phyloP scores from a whole-genome alignment of 192 early-diverging fungal genomes.

The Anaeromyces robustus region DNA sequence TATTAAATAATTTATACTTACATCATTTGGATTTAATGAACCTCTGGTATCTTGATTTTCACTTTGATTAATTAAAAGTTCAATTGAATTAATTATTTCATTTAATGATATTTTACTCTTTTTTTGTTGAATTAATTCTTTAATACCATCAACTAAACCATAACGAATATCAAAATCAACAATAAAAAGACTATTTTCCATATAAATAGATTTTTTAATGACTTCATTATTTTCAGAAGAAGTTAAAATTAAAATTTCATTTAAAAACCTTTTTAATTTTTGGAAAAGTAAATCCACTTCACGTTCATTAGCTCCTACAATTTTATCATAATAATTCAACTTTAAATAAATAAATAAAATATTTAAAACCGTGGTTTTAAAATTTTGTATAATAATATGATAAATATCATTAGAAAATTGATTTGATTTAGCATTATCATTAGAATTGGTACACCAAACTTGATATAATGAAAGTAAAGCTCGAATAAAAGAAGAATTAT shows the following conservation, averaged over 20 bases:
- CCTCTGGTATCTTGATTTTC: not conserved
- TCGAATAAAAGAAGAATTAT: not conserved
- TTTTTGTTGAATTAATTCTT: not conserved
- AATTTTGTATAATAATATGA: not conserved
- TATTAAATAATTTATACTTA: not conserved
- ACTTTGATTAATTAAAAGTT: not conserved
- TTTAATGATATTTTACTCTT: not conserved
- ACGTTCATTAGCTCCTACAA: not conserved
- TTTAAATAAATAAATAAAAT: not conserved
- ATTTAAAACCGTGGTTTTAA: not conserved
- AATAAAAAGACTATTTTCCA: not conserved
- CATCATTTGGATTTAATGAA: not conserved
- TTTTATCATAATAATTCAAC: not conserved
- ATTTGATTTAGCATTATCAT: not conserved
- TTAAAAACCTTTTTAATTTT: not conserved
- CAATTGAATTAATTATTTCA: not conserved
- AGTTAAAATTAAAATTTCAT: not conserved
- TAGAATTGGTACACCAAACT: not conserved
- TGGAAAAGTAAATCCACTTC: not conserved
- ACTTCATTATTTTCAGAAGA: not conserved
- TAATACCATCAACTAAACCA: not conserved
- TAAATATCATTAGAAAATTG: not conserved
- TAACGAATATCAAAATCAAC: not conserved
- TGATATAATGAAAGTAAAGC: not conserved
- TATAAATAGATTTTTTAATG: not conserved